Evolutionary conservation across 306 rosid genomes (phyloP), one percentile per base, ranked within the genome.

Genomic region (Cucumis hystrix): DNA sequence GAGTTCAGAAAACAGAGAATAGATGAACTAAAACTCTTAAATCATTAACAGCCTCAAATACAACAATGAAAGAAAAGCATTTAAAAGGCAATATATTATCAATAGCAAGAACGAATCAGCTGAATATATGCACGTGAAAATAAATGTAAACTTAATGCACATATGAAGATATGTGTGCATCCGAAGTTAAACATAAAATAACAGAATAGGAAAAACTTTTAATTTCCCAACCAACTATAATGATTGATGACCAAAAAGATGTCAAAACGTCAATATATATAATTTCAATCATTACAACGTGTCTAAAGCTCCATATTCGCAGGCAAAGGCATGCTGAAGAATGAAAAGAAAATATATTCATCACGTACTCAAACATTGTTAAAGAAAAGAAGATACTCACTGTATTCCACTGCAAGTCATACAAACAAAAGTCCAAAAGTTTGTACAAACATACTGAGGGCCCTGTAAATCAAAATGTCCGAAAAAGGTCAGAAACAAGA

Each of bases 391-490:
- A 69, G 78, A 62, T 52, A 86, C 97, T 92, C 88, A 92, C 97
- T 92, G 97, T 72, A 92, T 92, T 80, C 97, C 97, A 61, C 97
- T 87, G 89, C 97, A 92, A 62, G 97, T 83, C 55, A 45, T 74
- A 82, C 97, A 92, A 76, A 88, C 76, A 85, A 89, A 89, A 61
- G 87, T 89, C 93, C 95, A 89, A 73, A 91, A 89, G 71, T 85
- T 88, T 55, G 92, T 84, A 81, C 97, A 91, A 25, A 89, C 97
- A 79, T 89, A 91, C 79, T 91, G 97, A 39, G 95, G 97, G 68
- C 97, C 97, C 97, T 91, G 91, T 16, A 78, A 57, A 71, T 2
- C 0, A 70, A 77, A 60, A 79, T 17, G 33, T 14, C 4, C 12
- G 41, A 57, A 62, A 62, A 33, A 45, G 7, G 13, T 28, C 33